phyloP scores from a whole-genome alignment of 495 filamentous ascomycete genomes.

The Penicillium canariense region DNA sequence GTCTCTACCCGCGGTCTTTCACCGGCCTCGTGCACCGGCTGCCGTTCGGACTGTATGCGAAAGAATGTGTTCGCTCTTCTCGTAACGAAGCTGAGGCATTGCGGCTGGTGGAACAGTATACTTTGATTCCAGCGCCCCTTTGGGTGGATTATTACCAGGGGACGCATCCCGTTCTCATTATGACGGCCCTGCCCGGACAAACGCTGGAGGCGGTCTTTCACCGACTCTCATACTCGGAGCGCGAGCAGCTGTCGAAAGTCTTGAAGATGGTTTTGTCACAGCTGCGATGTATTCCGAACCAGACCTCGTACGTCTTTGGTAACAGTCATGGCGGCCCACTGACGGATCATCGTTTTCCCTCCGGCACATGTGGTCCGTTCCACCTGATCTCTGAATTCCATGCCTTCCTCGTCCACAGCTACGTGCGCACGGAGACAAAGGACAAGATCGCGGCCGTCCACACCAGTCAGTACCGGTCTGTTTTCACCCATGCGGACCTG shows the following conservation, averaged over 20 bases:
- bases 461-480: constrained; percentile 3
- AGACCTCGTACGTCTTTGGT: constrained; percentile 15
- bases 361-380: constrained; percentile 16
- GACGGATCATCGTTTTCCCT: constrained; percentile 20
- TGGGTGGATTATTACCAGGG: constrained; percentile 11
- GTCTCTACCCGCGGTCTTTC: not conserved
- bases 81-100: constrained; percentile 16
- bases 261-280: constrained; percentile 11
- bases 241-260: constrained; percentile 18
- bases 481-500: constrained; percentile 32
- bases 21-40: not conserved
- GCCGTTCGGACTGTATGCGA: constrained; percentile 20
- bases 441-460: constrained; percentile 3
- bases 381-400: constrained; percentile 24
- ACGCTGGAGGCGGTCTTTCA: constrained; percentile 3
- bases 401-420: constrained; percentile 7
- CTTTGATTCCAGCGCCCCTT: constrained; percentile 20
- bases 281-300: constrained; percentile 22
- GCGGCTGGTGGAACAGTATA: constrained; percentile 19
- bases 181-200: constrained; percentile 17
- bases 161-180: constrained; percentile 10
- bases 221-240: constrained; percentile 21
- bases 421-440: not conserved
- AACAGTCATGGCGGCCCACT: constrained; percentile 18
- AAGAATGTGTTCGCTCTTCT: constrained; percentile 12